Percentiles rank a stretch among this genome's conserved stretches.
phyloP scores from a whole-genome alignment of 106 monocot genomes.

The Agapanthus africanus region DNA sequence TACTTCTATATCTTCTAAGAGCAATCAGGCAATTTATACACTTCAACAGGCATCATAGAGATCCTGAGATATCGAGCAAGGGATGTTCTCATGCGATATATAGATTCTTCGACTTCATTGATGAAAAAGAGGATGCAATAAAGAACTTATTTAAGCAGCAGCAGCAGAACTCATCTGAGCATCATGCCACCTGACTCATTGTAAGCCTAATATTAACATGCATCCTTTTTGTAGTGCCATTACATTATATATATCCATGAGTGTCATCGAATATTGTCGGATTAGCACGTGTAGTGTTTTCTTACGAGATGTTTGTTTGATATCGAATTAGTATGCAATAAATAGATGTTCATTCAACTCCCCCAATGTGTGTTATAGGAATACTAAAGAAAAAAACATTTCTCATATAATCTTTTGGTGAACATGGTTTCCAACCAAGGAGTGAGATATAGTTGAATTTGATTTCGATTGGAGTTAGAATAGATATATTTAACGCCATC shows the following conservation, averaged over 20 bases:
- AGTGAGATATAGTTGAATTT: too few species aligned
- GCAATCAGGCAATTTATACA: constrained; percentile 38
- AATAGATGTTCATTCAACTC: too few species aligned
- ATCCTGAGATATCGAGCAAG: constrained; percentile 4
- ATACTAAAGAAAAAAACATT: too few species aligned
- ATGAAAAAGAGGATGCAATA: constrained; percentile 50
- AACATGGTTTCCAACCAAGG: too few species aligned
- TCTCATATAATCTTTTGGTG: too few species aligned
- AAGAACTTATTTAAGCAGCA: constrained; percentile 19
- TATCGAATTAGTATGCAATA: too few species aligned
- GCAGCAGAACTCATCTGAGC: neutral
- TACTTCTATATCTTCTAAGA: constrained; percentile 33
- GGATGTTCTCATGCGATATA: constrained; percentile 13
- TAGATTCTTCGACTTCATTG: constrained; percentile 38
- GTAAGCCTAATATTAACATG: neutral
- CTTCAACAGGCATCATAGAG: constrained; percentile 10
- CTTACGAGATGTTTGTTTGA: neutral
- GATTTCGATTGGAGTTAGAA: too few species aligned
- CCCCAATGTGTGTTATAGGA: too few species aligned
- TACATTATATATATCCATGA: neutral
- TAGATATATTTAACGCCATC: too few species aligned
- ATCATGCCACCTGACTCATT: neutral
- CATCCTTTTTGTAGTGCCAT: neutral
- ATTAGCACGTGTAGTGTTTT: neutral
- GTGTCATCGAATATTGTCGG: neutral